Evolutionary conservation across 2,329 filamentous ascomycete genomes (phyloP).

Genomic region (Endocalyx cinctus): DNA sequence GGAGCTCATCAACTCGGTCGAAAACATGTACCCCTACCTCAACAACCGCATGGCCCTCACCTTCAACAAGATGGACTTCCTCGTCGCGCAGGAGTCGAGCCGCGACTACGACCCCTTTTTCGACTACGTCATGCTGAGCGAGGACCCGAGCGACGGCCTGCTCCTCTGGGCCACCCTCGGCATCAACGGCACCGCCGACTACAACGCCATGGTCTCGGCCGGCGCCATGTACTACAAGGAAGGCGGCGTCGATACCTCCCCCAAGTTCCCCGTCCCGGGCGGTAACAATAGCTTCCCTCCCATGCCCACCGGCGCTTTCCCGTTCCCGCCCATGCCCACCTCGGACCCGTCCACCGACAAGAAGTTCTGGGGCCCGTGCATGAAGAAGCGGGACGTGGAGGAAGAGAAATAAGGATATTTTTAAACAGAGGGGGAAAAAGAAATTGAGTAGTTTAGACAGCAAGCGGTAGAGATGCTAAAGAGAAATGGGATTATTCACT

Average conservation of each 20-base stretch:
- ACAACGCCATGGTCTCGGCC: conserved; percentile 8
- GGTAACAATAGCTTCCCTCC: conserved; percentile 7
- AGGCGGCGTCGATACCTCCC: conserved; percentile 16
- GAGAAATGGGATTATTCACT: no score
- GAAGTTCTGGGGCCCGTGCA: conserved; percentile 17
- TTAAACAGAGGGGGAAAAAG: no score
- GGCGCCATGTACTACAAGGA: conserved; percentile 17
- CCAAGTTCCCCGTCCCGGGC: conserved; percentile 12
- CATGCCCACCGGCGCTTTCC: conserved; percentile 8
- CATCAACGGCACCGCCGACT: conserved; percentile 34
- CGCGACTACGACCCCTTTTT: conserved; percentile 40
- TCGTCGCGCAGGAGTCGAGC: conserved; percentile 37
- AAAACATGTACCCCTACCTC: conserved; percentile 41
- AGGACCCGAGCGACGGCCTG: conserved; percentile 42
- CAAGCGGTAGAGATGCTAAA: no score
- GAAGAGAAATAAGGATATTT: no score
- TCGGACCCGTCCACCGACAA: no score
- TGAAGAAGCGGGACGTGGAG: conserved; percentile 14
- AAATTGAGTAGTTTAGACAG: no score
- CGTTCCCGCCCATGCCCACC: conserved; percentile 5
- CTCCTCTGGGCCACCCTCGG: conserved; percentile 48
- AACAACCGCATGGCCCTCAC: conserved; percentile 38
- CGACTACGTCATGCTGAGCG: conserved; percentile 53
- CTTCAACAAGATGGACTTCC: conserved; percentile 44
- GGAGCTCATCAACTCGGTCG: conserved; percentile 44